Conservation (phyloP, 352 stramenopile species). For the Phytopythium cucurbitacearum region DNA sequence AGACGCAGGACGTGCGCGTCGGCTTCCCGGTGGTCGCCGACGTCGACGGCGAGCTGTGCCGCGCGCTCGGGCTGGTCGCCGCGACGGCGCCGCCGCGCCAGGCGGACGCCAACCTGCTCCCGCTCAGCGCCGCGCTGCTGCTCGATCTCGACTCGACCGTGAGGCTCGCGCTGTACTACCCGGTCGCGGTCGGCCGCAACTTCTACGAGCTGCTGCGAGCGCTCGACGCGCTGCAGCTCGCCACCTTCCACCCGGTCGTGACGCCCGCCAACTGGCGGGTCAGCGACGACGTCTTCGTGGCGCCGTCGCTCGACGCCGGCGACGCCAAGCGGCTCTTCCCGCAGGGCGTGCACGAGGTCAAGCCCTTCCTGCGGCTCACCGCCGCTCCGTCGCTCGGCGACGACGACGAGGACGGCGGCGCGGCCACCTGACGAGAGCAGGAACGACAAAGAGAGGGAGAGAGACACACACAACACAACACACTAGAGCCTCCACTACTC, state of each 20-base stretch:
- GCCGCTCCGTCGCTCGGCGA: conserved; percentile 56
- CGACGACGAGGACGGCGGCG: conserved; percentile 16
- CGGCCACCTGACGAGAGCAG: not conserved
- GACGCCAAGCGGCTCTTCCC: conserved; percentile 79
- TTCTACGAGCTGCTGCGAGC: conserved; percentile 75
- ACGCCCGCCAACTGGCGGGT: conserved; percentile 84
- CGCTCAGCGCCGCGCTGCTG: conserved; percentile 62
- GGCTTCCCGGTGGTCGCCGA: conserved; percentile 70
- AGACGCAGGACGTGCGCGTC: conserved; percentile 76
- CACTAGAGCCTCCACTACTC: too few relatives aligned
- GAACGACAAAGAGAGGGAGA: conserved; percentile 8
- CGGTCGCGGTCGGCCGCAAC: conserved; percentile 66
- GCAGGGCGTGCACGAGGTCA: conserved; percentile 81
- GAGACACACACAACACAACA: not conserved
- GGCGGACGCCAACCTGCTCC: conserved; percentile 46
- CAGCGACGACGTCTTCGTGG: conserved; percentile 84
- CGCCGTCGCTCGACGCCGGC: conserved; percentile 51
- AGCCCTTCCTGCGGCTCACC: conserved; percentile 72
- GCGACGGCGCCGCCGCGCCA: conserved; percentile 37
- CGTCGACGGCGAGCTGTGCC: conserved; percentile 57
- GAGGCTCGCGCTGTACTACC: conserved; percentile 59
- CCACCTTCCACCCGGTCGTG: conserved; percentile 71
- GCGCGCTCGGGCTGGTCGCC: conserved; percentile 40
- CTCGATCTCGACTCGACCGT: conserved; percentile 77
- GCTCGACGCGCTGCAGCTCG: conserved; percentile 68